These are phyloP conservation scores for Leishmania martiniquensis DNA, from an alignment of 208 protist species.

Conservation along the genomic window DNA sequence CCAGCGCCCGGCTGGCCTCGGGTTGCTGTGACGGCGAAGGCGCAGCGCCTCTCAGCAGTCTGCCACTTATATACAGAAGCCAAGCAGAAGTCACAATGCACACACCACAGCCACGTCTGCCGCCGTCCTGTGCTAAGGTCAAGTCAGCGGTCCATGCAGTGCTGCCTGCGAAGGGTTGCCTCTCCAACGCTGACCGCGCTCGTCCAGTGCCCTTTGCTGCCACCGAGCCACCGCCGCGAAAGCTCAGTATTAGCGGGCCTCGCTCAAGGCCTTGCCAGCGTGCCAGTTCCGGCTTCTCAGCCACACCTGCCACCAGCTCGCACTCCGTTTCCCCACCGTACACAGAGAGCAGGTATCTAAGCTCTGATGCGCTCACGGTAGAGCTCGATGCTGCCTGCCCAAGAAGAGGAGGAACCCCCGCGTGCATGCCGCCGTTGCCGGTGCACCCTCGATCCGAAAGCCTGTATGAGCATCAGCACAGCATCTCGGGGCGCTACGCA, in stretches of 20 bases:
- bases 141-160: not conserved
- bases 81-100: not conserved
- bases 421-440: not conserved
- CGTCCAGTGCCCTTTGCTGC: not conserved
- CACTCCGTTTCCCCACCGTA: not conserved
- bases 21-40: not conserved
- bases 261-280: not conserved
- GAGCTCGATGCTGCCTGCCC: not conserved
- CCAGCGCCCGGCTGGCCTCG: not conserved
- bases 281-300: not conserved
- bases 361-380: not conserved
- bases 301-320: too few species aligned
- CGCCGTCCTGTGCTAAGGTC: not conserved
- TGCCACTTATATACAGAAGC: not conserved
- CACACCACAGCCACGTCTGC: not conserved
- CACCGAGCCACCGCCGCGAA: not conserved
- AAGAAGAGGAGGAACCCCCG: too few species aligned
- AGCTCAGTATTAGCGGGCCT: not conserved
- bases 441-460: not conserved
- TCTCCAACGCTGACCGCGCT: not conserved
- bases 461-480: not conserved
- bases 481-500: slow-evolving; percentile 7
- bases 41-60: not conserved
- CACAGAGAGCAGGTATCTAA: too few species aligned
- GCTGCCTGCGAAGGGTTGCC: not conserved